Percentiles rank a stretch among this genome's conserved stretches.
Conservation (phyloP, 73 alveolate genomes). For the Paramecium tetraurelia region DNA sequence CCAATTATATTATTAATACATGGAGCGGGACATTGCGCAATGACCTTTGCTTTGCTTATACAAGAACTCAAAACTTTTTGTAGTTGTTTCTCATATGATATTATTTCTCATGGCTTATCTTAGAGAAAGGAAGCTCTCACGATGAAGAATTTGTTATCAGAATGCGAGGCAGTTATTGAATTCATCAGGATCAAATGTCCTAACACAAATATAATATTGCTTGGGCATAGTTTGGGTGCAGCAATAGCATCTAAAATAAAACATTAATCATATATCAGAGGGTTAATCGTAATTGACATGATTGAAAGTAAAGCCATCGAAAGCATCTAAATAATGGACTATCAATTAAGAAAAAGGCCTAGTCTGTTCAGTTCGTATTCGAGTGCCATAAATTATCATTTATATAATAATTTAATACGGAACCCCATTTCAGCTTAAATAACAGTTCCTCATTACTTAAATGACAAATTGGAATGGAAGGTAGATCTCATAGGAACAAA, state of each 20-base stretch:
- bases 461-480: not conserved
- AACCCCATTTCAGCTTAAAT: not conserved
- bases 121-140: not conserved
- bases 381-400: not conserved
- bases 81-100: not conserved
- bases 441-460: constrained; percentile 4
- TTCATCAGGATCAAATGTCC: not conserved
- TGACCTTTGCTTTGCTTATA: not conserved
- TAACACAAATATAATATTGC: not conserved
- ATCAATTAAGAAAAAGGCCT: not conserved
- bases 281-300: not conserved
- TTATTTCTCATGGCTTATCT: not conserved
- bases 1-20: not conserved
- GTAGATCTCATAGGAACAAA: not conserved
- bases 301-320: not conserved
- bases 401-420: not conserved
- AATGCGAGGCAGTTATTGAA: not conserved
- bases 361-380: not conserved
- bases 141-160: not conserved
- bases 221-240: constrained; percentile 64
- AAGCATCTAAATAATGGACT: not conserved
- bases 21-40: constrained; percentile 9
- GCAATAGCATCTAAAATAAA: constrained; percentile 43
- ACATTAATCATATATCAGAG: not conserved
- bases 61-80: not conserved